Evolutionary conservation across 257 asterid genomes (phyloP).

Genomic region (Fraxinus pennsylvanica): DNA sequence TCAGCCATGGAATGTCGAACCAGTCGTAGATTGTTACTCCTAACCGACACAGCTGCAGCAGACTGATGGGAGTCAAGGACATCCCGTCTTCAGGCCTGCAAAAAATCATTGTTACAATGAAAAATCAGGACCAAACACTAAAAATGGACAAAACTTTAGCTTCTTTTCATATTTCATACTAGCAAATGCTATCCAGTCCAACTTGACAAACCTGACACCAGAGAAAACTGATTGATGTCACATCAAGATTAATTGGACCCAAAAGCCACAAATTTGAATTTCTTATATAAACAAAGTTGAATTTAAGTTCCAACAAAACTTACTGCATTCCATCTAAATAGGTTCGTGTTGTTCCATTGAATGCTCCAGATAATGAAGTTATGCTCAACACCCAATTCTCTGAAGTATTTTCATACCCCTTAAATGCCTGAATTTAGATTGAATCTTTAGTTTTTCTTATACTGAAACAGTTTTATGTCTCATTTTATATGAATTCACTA

Average conservation of each 20-base stretch:
- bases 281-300: not conserved
- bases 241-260: not conserved
- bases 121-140: not conserved
- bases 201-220: not conserved
- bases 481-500: not conserved
- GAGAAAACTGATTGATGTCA: not conserved
- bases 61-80: constrained; percentile 70
- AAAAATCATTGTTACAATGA: constrained; percentile 5
- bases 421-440: constrained; percentile 58
- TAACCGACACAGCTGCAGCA: constrained; percentile 84
- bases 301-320: constrained; percentile 21
- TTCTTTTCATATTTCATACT: too few relatives aligned
- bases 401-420: constrained; percentile 71
- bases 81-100: constrained; percentile 84
- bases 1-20: constrained; percentile 80
- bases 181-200: not conserved
- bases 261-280: not conserved
- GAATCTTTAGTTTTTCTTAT: constrained; percentile 8
- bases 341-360: constrained; percentile 91
- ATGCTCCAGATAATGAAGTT: constrained; percentile 93
- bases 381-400: constrained; percentile 85
- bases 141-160: not conserved
- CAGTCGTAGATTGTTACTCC: constrained; percentile 88
- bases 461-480: not conserved
- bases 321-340: constrained; percentile 95